These are phyloP conservation scores for Clarireedia monteithiana DNA, from an alignment of 2,329 filamentous ascomycete species.

Conservation along the genomic window DNA sequence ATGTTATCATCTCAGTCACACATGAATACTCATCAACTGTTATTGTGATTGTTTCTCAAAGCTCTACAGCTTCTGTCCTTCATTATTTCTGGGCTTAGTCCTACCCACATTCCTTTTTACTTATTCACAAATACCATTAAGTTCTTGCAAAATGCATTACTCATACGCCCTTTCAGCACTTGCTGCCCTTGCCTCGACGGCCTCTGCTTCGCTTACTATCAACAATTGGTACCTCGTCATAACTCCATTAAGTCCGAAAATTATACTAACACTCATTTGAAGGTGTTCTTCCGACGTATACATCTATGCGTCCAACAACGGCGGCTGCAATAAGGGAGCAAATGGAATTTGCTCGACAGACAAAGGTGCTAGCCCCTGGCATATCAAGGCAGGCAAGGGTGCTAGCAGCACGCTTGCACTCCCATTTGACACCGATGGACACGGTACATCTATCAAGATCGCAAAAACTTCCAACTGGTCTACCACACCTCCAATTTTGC, in stretches of 20 bases:
- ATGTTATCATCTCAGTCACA: not conserved
- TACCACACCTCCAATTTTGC: constrained; percentile 1
- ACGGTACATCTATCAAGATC: constrained; percentile 7
- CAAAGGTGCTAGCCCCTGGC: constrained; percentile 1
- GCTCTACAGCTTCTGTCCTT: constrained; percentile 2
- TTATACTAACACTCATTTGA: not conserved
- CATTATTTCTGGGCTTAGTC: not conserved
- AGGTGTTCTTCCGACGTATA: constrained; percentile 6
- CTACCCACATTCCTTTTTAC: constrained; percentile 4
- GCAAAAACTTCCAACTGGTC: constrained; percentile 6
- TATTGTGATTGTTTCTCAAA: not conserved
- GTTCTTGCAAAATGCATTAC: constrained; percentile 1
- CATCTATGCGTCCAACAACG: constrained; percentile 1
- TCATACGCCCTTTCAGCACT: constrained; percentile 6
- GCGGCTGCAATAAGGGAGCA: constrained; percentile 1
- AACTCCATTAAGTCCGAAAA: too few species aligned
- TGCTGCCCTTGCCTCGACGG: constrained; percentile 3
- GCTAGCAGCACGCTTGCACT: constrained; percentile 1
- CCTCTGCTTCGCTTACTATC: constrained; percentile 7
- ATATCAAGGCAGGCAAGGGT: constrained; percentile 4
- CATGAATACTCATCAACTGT: not conserved
- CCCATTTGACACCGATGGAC: not conserved
- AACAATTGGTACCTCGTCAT: not conserved
- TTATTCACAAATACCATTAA: not conserved
- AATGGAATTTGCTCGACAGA: constrained; percentile 2